Evolutionary conservation across 371 early-diverging fungal genomes (phyloP).

Genomic region (Apophysomyces variabilis): DNA sequence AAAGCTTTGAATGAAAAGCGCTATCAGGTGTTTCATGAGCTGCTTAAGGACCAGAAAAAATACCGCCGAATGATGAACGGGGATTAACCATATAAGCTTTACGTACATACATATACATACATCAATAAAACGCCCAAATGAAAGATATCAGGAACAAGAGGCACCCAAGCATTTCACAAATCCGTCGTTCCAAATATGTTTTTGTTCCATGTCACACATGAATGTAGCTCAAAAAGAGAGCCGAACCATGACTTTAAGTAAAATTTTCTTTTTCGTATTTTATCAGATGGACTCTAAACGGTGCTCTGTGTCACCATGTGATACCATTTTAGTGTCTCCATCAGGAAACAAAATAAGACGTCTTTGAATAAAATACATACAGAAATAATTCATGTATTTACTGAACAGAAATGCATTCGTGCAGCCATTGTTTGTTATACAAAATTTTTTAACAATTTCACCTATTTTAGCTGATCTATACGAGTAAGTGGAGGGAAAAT

Average conservation of each 20-base stretch:
- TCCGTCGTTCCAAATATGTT: too few relatives aligned
- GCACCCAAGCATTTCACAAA: too few relatives aligned
- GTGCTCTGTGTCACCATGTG: conserved; percentile 2
- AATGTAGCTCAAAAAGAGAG: not conserved
- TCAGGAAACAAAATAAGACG: not conserved
- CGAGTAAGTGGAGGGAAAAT: not conserved
- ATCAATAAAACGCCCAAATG: too few relatives aligned
- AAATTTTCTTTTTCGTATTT: not conserved
- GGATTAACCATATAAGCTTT: not conserved
- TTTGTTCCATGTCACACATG: too few relatives aligned
- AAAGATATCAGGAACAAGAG: too few relatives aligned
- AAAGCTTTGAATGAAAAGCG: conserved; percentile 54
- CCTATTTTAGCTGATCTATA: not conserved
- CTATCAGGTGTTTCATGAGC: conserved; percentile 59
- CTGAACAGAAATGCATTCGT: not conserved
- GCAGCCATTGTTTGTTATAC: not conserved
- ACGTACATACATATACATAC: too few relatives aligned
- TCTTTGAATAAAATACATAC: not conserved
- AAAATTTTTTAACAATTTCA: not conserved
- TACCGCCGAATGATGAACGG: conserved; percentile 60
- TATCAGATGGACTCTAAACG: conserved; percentile 9
- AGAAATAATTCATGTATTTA: not conserved
- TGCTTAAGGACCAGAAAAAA: conserved; percentile 64
- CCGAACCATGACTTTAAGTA: not conserved
- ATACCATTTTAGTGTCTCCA: not conserved